Conservation (phyloP, 371 early-diverging fungal genomes). For the Mortierella polycephala region DNA sequence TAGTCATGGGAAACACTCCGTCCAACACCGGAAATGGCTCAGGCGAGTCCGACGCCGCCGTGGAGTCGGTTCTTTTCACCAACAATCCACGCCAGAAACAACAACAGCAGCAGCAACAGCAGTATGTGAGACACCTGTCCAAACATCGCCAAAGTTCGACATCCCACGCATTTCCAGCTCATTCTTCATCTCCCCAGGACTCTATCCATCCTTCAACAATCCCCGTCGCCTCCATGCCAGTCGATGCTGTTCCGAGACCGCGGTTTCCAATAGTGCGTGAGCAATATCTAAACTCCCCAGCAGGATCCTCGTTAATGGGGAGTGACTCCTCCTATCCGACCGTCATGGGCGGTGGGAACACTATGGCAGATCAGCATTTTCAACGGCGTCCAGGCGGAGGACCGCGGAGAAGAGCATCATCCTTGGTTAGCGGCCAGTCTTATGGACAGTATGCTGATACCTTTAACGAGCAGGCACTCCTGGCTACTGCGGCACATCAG, state of each 20-base stretch:
- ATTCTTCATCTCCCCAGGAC: slow-evolving; percentile 32
- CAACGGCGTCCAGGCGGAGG: slow-evolving; percentile 44
- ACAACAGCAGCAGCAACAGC: slow-evolving; percentile 22
- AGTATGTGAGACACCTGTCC: slow-evolving; percentile 18
- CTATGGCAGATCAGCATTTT: slow-evolving; percentile 10
- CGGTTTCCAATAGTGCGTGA: slow-evolving; percentile 47
- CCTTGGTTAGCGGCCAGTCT: slow-evolving; percentile 24
- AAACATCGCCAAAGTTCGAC: slow-evolving; percentile 41
- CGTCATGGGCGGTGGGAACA: slow-evolving; percentile 13
- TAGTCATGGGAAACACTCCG: slow-evolving; percentile 47
- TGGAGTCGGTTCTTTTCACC: slow-evolving; percentile 49
- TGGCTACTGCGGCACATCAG: slow-evolving; percentile 53
- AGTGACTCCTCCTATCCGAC: slow-evolving; percentile 35
- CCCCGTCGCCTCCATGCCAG: slow-evolving; percentile 45
- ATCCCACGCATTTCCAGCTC: slow-evolving; percentile 25
- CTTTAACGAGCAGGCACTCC: slow-evolving; percentile 41
- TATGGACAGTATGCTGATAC: slow-evolving; percentile 34
- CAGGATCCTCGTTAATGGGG: slow-evolving; percentile 38
- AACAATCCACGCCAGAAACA: slow-evolving; percentile 28
- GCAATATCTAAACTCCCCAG: slow-evolving; percentile 40
- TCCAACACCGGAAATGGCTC: slow-evolving; percentile 26
- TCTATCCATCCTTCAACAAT: slow-evolving; percentile 49
- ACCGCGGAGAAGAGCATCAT: slow-evolving; percentile 46
- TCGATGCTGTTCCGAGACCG: slow-evolving; percentile 20
- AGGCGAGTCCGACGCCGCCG: slow-evolving; percentile 18